A percentile compares a stretch with the other conserved stretches of the same genome.
phyloP scores from a whole-genome alignment of 1,284 basidiomycete species.

The Tilletia walkeri region DNA sequence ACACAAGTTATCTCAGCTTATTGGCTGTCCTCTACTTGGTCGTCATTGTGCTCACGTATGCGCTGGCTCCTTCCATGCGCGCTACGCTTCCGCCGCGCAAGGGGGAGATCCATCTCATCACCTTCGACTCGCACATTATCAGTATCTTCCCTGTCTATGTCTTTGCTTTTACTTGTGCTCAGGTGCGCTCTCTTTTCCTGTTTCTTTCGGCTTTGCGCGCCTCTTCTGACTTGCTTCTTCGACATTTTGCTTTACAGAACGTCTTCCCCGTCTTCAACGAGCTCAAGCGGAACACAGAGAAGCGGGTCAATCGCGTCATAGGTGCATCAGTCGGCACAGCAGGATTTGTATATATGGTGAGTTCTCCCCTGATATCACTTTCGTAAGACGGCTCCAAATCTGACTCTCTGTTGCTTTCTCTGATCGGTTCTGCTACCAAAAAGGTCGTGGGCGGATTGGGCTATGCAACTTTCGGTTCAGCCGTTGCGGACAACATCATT shows the following conservation, averaged over 20 bases:
- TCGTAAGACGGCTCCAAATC: neutral
- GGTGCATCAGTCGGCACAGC: constrained; percentile 73
- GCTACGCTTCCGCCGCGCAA: constrained; percentile 33
- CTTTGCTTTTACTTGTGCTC: constrained; percentile 64
- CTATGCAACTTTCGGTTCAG: constrained; percentile 90
- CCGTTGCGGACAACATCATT: constrained; percentile 56
- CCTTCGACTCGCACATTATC: constrained; percentile 73
- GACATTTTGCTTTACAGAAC: constrained; percentile 31
- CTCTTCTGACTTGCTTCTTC: too few relatives aligned
- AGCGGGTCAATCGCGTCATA: constrained; percentile 82
- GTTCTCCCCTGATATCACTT: neutral
- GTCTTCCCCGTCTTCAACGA: constrained; percentile 81
- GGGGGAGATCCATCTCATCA: constrained; percentile 48
- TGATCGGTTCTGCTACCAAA: neutral
- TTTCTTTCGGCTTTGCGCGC: too few relatives aligned
- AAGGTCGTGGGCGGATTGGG: constrained; percentile 64
- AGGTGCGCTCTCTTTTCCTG: constrained; percentile 16
- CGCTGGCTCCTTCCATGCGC: constrained; percentile 33
- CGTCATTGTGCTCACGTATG: constrained; percentile 48
- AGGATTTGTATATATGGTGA: constrained; percentile 43
- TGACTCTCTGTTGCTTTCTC: neutral
- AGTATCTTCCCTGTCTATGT: constrained; percentile 91
- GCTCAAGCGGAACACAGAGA: constrained; percentile 74
- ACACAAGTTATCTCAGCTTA: constrained; percentile 80
- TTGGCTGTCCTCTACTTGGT: constrained; percentile 68